Evolutionary conservation across 2,329 filamentous ascomycete genomes (phyloP), one percentile per base, ranked within the genome.

Genomic region (Pseudogymnoascus sp.): DNA sequence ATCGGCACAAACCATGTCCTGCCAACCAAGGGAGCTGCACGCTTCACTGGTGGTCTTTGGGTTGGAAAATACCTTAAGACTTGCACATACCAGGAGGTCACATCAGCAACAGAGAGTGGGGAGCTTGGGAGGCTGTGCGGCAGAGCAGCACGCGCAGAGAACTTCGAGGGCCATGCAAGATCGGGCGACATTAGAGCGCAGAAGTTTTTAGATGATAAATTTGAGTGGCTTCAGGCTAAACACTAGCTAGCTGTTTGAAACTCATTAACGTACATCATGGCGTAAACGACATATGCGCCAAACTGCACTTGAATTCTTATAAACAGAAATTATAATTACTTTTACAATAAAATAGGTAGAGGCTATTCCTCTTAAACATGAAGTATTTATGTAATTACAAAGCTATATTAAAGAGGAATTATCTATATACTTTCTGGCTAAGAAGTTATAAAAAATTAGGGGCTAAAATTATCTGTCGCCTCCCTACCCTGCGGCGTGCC

Each of bases 401-500:
- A 19, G 19, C 19, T 19, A 19, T 19, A 19, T 19, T 19, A 19
- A 19, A 19, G 19, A 19, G 19, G 19, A 19, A 19, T 19, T 19
- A 19, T 19, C 19, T 19, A 2, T 19, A 19, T 19, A 19, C 19
- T 2, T 19, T 19, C 19, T 19, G 19, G 19, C 19, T 19, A 19
- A 19, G 19, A 19, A 19, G 19, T 19, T 19, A 19, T 19, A 19
- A 19, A 19, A 19, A 19, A 19, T 19, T 19, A 19, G 19, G 19
- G 19, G 19, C 19, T 19, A 19, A 19, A 19, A 19, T 19, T 19
- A 16, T 81, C 80, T 0, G 84, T 82, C 3, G 78, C 76, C n/a
- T 82, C 80, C 2, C 72, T 90, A 2, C 92, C 1, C 80, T 83
- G 1, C 84, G 85, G 21, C 78, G 70, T 84, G 0, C 83, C 86